phyloP scores from a whole-genome alignment of 2,329 filamentous ascomycete species.

The Colletotrichum zoysiae region DNA sequence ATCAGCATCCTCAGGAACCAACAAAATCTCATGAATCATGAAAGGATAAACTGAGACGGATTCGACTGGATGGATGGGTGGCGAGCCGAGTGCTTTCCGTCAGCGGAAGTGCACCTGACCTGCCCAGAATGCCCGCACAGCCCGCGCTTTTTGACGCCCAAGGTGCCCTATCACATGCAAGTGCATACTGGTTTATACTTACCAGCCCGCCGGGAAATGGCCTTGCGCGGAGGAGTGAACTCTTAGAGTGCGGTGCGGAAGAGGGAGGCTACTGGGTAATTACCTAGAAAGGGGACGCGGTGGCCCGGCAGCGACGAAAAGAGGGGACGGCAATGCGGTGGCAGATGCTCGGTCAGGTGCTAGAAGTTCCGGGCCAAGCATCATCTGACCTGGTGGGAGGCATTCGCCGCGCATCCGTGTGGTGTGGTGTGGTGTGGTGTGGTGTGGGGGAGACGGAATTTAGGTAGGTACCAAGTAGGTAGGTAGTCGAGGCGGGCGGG shows the following conservation, averaged over 20 bases:
- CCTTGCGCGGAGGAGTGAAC: constrained; percentile 1
- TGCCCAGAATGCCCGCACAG: not conserved
- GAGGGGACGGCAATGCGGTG: constrained; percentile 33
- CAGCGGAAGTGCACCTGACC: constrained; percentile 19
- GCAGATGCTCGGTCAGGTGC: constrained; percentile 40
- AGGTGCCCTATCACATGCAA: constrained; percentile 38
- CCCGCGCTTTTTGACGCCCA: not conserved
- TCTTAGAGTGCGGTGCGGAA: constrained; percentile 9
- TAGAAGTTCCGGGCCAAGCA: constrained; percentile 34
- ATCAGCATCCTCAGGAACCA: constrained; percentile 4
- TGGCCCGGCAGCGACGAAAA: constrained; percentile 31
- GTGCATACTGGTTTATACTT: not conserved
- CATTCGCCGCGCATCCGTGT: constrained; percentile 13
- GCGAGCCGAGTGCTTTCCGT: constrained; percentile 16
- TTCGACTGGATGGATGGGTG: constrained; percentile 18
- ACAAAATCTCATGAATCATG: constrained; percentile 39
- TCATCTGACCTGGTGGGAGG: constrained; percentile 34
- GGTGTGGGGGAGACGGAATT: constrained; percentile 23
- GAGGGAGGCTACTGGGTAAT: not conserved
- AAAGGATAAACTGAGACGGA: constrained; percentile 28
- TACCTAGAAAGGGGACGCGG: not conserved
- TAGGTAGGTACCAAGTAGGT: too few relatives aligned
- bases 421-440: constrained; percentile 41
- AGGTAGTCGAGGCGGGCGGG: not conserved
- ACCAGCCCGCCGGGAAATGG: not conserved